Evolutionary conservation across 1,139 yeast species (phyloP).

Genomic region (Pichia sp.): DNA sequence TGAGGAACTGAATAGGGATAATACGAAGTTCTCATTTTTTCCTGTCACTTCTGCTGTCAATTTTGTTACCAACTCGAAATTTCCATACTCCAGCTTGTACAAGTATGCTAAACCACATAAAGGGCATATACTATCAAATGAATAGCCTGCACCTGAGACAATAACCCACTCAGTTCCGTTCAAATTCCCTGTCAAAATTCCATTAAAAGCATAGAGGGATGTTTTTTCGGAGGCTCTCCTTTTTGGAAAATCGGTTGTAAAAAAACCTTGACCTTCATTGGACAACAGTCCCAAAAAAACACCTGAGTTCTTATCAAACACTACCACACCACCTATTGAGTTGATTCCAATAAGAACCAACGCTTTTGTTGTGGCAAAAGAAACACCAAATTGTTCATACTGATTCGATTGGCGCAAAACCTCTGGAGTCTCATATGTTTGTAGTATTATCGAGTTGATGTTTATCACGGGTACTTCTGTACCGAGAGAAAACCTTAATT

Average conservation of each 20-base stretch:
- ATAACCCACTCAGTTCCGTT: slow-evolving; percentile 28
- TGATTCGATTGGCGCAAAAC: slow-evolving; percentile 20
- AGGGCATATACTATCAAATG: slow-evolving; percentile 22
- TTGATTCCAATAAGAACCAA: slow-evolving; percentile 32
- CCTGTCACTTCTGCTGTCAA: slow-evolving; percentile 15
- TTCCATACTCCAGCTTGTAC: slow-evolving; percentile 23
- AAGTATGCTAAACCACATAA: slow-evolving; percentile 40
- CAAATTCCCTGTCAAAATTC: slow-evolving; percentile 26
- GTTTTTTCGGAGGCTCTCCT: slow-evolving; percentile 25
- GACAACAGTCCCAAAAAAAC: slow-evolving; percentile 5
- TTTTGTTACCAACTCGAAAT: slow-evolving; percentile 15
- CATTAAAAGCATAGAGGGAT: slow-evolving; percentile 32
- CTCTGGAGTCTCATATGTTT: slow-evolving; percentile 25
- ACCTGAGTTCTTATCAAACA: slow-evolving; percentile 24
- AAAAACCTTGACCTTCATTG: not conserved
- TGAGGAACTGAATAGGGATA: slow-evolving; percentile 23
- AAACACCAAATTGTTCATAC: slow-evolving; percentile 39
- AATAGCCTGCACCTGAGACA: slow-evolving; percentile 25
- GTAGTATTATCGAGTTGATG: slow-evolving; percentile 19
- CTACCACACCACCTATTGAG: slow-evolving; percentile 35
- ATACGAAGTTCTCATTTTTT: not conserved
- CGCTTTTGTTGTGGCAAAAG: slow-evolving; percentile 27
- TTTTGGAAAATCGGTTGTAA: not conserved
- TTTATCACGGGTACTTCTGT: not conserved
- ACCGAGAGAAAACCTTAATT: not conserved